Evolutionary conservation across 768 basidiomycete genomes (phyloP).

Genomic region (Mycena filopes): DNA sequence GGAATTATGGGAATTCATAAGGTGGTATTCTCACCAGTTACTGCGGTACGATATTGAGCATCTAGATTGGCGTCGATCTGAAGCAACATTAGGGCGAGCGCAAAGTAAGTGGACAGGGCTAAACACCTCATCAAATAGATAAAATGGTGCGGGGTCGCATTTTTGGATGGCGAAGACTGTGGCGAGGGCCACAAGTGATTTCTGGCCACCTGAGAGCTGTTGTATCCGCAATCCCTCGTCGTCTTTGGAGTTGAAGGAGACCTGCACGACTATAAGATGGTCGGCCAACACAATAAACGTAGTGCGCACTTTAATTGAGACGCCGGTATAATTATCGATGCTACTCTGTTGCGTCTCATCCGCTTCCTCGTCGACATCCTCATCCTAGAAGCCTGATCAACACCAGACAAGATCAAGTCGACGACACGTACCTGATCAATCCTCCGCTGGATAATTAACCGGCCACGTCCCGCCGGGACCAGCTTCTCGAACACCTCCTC

Average conservation of each 20-base stretch:
- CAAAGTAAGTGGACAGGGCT: not conserved
- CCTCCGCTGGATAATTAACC: conserved; percentile 91
- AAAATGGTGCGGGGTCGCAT: conserved; percentile 99
- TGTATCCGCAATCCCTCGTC: conserved; percentile 97
- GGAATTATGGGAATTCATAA: not conserved
- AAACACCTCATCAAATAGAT: conserved; percentile 94
- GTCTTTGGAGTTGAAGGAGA: conserved; percentile 98
- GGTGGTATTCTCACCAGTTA: conserved; percentile 74
- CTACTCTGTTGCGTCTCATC: conserved; percentile 79
- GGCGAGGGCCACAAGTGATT: conserved; percentile 95
- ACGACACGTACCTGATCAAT: conserved; percentile 76
- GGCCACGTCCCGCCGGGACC: conserved; percentile 92
- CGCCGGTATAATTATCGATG: conserved; percentile 96
- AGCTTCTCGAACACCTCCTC: conserved; percentile 97
- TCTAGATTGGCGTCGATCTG: conserved; percentile 98
- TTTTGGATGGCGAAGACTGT: conserved; percentile 99
- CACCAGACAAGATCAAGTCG: not conserved
- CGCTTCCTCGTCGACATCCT: conserved; percentile 76
- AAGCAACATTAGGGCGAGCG: conserved; percentile 6
- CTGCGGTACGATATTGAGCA: conserved; percentile 96
- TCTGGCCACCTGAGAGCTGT: conserved; percentile 97
- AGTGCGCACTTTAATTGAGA: conserved; percentile 84
- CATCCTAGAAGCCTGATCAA: conserved; percentile 58
- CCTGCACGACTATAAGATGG: conserved; percentile 55
- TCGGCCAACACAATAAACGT: not conserved